Percentiles rank a stretch among this genome's conserved stretches.
phyloP scores from a whole-genome alignment of 345 rosid species.

The Lenwebbia sp. region DNA sequence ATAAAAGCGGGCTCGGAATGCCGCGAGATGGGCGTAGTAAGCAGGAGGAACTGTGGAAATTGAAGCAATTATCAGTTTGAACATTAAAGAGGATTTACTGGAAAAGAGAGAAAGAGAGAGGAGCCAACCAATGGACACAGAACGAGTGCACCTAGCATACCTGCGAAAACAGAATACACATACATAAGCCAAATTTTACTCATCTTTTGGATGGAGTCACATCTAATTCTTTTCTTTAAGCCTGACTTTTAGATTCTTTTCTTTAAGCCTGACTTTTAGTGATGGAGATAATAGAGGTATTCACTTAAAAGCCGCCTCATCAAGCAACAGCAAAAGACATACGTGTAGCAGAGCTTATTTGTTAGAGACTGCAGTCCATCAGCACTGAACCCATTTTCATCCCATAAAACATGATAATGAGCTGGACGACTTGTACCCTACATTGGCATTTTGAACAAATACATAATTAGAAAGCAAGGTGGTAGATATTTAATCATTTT shows the following conservation, averaged over 20 bases:
- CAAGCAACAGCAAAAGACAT: constrained; percentile 3
- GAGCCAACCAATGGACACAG: constrained; percentile 80
- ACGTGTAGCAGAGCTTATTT: constrained; percentile 91
- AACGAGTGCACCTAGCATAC: constrained; percentile 89
- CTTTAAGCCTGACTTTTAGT: background rate
- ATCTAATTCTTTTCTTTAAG: background rate
- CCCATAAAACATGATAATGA: constrained; percentile 93
- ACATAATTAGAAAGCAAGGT: background rate
- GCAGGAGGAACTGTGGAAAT: constrained; percentile 80
- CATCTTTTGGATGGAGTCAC: background rate
- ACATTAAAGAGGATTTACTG: background rate
- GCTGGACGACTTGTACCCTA: constrained; percentile 98
- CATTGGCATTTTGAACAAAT: background rate
- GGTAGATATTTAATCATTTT: background rate
- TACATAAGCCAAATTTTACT: background rate
- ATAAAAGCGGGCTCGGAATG: constrained; percentile 90
- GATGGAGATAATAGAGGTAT: background rate
- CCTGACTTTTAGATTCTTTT: background rate
- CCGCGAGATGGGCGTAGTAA: constrained; percentile 91
- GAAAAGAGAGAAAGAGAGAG: background rate
- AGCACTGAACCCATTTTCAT: constrained; percentile 84
- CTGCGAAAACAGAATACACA: constrained; percentile 22
- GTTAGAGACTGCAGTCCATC: constrained; percentile 85
- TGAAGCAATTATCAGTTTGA: background rate
- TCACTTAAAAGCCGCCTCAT: background rate